Base-by-base conservation (phyloP, 208 protist species). In the Acanthamoeba castellanii region DNA sequence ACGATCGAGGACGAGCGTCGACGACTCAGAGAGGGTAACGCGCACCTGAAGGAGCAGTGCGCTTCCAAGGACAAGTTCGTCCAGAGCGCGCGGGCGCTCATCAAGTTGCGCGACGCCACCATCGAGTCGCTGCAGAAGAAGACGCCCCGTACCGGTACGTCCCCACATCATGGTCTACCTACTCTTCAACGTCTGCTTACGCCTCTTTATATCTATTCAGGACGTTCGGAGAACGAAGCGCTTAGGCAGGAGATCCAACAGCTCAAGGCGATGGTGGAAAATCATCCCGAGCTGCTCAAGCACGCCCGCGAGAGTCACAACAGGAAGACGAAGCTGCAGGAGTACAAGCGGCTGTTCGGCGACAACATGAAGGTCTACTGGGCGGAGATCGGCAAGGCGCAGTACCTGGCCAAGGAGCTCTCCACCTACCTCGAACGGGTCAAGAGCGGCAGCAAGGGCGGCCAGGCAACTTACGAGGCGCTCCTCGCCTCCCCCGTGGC, bases 221-320 rank as follows among this genome's bases (percentile, higher is more conserved):
- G 37, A 2, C 14, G 68, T 74, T n/a, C 57, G 18, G 55, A 84
- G 34, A 42, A 27, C 3, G 57, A 84, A 32, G 37, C 16, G 59
- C 66, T 85, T 1, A 32, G 8, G 57, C 45, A 82, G 32, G 90
- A 94, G 30, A 94, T 94, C 22, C 14, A 78, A 16, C 74, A 59
- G 20, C 90, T 94, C 11, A 20, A 32, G 25, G 42, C 47, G 5
- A 72, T 70, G 68, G 66, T 94, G 66, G 90, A 94, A 42, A 64
- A 94, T 45, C 90, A 94, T 82, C 90, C 90, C 32, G 90, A 94
- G 14, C 32, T 94, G 47, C 32, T 94, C 50, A 92, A 92, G 52
- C 66, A 92, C 66, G 57, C 30, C 8, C 57, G 57, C 6, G 50
- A 92, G 47, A 76, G 42, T n/a, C 42, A 74, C 42, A 92, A 92